Base-by-base conservation (phyloP, 169 alveolate species). In the Plasmodium gonderi region DNA sequence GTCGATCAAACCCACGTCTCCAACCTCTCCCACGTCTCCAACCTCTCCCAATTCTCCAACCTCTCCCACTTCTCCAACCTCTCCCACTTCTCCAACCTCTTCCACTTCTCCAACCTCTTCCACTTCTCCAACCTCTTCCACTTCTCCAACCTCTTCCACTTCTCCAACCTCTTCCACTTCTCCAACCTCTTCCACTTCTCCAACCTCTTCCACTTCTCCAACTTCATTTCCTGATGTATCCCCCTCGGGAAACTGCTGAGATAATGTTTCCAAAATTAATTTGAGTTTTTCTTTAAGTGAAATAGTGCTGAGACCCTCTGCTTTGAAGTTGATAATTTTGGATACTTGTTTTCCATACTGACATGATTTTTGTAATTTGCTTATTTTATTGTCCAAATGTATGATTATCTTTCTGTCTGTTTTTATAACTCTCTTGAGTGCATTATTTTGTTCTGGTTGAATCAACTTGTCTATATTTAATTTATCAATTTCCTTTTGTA, bases 341-440 rank as follows among this genome's bases (percentile, higher is more conserved):
- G 87, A 74, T 8, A 85, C 87, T 20, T 74, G 77, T 9, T 51
- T 85, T n/a, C 92, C 92, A 85, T 51, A 85, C 67, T 85, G 80
- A 20, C 92, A 85, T 26, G 82, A 85, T 23, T 85, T 85, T 38
- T 85, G 87, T 17, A 85, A 77, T 23, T 51, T 51, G 29, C 79
- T 85, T 49, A 85, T 85, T 54, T 51, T 85, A n/a, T 44, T 40
- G 23, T 85, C 92, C n/a, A 85, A 33, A 36, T 33, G 9, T 8
- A 38, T 14, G 8, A 74, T 75, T 26, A 85, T 85, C 7, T 49
- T 74, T 51, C 92, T 17, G 17, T 85, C 92, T 0, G 85, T 85
- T 74, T 38, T 74, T 31, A 85, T 85, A 11, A 74, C 92, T 54
- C 45, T 75, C 23, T 85, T 85, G 29, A 85, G 78, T 1, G 85